phyloP scores from a whole-genome alignment of 169 alveolate species.

The Blepharisma undulans region DNA sequence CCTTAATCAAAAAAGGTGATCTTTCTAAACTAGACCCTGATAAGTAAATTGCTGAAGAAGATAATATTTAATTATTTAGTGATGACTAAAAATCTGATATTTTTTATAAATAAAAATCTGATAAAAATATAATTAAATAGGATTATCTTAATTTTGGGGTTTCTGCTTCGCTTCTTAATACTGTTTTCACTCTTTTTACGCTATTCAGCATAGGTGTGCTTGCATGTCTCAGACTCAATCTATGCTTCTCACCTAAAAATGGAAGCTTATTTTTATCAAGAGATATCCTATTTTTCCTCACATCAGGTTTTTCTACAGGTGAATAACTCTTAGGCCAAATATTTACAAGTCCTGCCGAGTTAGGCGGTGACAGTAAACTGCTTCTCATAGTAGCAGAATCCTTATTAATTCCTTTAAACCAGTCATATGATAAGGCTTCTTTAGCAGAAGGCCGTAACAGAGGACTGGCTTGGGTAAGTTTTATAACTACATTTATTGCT shows the following conservation, averaged over 20 bases:
- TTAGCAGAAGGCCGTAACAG: neutral
- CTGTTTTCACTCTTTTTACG: neutral
- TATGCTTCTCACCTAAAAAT: neutral
- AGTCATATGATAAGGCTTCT: neutral
- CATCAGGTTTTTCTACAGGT: neutral
- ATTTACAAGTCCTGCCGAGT: neutral
- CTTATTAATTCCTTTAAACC: neutral
- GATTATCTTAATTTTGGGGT: neutral
- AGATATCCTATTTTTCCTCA: neutral
- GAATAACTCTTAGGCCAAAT: neutral
- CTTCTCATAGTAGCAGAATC: neutral
- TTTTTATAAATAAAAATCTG: no score
- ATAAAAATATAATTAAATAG: neutral
- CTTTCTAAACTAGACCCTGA: no score
- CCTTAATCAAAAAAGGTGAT: no score
- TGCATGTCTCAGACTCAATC: neutral
- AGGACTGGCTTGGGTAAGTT: neutral
- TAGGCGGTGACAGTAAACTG: neutral
- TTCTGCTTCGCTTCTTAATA: neutral
- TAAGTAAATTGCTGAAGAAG: no score
- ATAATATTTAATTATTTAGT: no score
- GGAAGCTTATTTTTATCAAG: neutral
- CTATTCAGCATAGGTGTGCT: neutral
- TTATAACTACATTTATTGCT: neutral
- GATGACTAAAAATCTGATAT: no score